These are phyloP conservation scores for Naematelia aurantialba DNA, from an alignment of 768 basidiomycete genomes.

Conservation along the genomic window DNA sequence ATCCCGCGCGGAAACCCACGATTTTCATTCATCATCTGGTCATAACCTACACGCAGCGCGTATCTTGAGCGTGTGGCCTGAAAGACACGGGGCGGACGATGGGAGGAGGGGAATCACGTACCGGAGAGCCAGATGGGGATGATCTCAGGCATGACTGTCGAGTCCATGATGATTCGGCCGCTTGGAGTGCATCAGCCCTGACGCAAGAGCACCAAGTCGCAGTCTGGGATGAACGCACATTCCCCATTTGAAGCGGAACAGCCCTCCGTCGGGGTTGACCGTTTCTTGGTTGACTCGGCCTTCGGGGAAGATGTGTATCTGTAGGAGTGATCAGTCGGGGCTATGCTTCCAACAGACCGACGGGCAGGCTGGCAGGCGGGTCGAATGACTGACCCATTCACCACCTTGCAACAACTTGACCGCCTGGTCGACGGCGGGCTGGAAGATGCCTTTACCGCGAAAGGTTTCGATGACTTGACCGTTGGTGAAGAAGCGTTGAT, in stretches of 20 bases:
- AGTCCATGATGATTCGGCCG: slow-evolving; percentile 76
- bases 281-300: slow-evolving; percentile 73
- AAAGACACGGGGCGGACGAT: not conserved
- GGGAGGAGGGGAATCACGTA: slow-evolving; percentile 35
- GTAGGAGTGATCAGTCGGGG: not conserved
- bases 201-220: too few species aligned
- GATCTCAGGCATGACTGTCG: slow-evolving; percentile 64
- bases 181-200: too few species aligned
- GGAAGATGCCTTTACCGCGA: slow-evolving; percentile 82
- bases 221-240: too few species aligned
- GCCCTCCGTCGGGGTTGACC: slow-evolving; percentile 42
- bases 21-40: slow-evolving; percentile 84
- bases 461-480: slow-evolving; percentile 92
- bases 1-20: slow-evolving; percentile 67
- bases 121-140: slow-evolving; percentile 94
- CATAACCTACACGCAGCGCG: slow-evolving; percentile 59
- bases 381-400: slow-evolving; percentile 65
- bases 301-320: slow-evolving; percentile 90
- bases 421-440: slow-evolving; percentile 78
- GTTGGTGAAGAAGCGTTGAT: slow-evolving; percentile 76
- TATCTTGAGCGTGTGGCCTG: not conserved
- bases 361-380: not conserved
- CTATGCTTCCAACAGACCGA: not conserved
- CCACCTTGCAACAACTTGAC: slow-evolving; percentile 75
- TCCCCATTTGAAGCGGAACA: slow-evolving; percentile 91